Percentiles rank a stretch among this genome's conserved stretches.
phyloP scores from a whole-genome alignment of 2,329 filamentous ascomycete genomes.

The Lachnellula hyalina region DNA sequence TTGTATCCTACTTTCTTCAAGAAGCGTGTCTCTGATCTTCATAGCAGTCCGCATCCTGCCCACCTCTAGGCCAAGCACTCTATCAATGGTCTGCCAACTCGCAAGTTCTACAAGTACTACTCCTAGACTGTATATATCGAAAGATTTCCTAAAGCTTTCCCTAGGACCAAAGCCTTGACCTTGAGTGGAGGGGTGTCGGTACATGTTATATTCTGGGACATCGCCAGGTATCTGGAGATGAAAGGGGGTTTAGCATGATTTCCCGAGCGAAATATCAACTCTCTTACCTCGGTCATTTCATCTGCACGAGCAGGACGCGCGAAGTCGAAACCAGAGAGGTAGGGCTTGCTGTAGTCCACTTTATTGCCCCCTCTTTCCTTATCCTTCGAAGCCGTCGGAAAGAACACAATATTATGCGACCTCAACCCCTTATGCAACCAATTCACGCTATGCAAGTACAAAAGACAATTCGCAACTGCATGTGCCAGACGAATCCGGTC shows the following conservation, averaged over 20 bases:
- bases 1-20: constrained; percentile 29
- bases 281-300: constrained; percentile 41
- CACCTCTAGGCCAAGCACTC: constrained; percentile 37
- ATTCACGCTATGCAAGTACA: constrained; percentile 50
- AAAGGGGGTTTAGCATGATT: background rate
- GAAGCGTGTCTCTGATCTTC: constrained; percentile 32
- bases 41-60: constrained; percentile 36
- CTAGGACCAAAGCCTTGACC: constrained; percentile 13
- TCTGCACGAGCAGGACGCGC: constrained; percentile 44
- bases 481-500: constrained; percentile 47
- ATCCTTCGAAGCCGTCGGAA: constrained; percentile 27
- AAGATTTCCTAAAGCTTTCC: constrained; percentile 35
- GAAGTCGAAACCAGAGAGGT: constrained; percentile 50
- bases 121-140: constrained; percentile 49
- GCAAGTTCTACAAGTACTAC: constrained; percentile 49
- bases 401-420: constrained; percentile 49
- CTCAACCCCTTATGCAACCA: constrained; percentile 56
- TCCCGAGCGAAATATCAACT: background rate
- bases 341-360: constrained; percentile 38
- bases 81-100: constrained; percentile 45
- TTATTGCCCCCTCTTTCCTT: background rate
- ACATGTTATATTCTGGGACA: constrained; percentile 43
- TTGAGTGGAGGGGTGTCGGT: constrained; percentile 39
- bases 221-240: constrained; percentile 34
- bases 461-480: constrained; percentile 46